Percentiles rank a stretch among this genome's conserved stretches.
phyloP scores from a whole-genome alignment of 192 early-diverging fungal species.

The Rhizoclosmatium sp. region DNA sequence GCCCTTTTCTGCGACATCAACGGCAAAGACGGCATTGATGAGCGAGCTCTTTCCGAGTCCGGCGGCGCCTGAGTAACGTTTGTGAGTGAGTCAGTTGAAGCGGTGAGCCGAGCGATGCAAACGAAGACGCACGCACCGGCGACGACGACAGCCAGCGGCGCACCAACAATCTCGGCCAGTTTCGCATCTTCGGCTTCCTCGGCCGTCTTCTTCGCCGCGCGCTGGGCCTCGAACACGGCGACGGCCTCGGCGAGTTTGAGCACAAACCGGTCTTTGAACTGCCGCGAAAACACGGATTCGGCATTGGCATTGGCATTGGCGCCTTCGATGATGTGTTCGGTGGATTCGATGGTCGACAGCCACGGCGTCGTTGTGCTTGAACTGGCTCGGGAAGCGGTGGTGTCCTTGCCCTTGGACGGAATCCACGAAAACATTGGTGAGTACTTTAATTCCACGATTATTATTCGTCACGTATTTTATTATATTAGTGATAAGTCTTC shows the following conservation, averaged over 20 bases:
- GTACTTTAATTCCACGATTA: too few relatives aligned
- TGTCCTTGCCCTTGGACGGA: too few relatives aligned
- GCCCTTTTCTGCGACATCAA: not conserved
- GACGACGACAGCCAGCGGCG: slow-evolving; percentile 17
- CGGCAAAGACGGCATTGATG: slow-evolving; percentile 16
- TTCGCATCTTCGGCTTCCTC: not conserved
- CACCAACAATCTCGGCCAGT: slow-evolving; percentile 10
- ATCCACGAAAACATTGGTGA: too few relatives aligned
- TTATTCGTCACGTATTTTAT: too few relatives aligned
- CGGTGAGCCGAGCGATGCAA: not conserved
- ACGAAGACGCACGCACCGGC: not conserved
- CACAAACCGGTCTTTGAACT: slow-evolving; percentile 8
- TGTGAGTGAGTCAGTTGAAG: not conserved
- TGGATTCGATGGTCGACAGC: not conserved
- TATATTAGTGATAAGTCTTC: too few relatives aligned
- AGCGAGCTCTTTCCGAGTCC: slow-evolving; percentile 32
- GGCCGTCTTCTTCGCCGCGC: not conserved
- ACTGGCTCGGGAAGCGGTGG: too few relatives aligned
- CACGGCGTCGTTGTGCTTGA: not conserved
- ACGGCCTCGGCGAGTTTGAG: slow-evolving; percentile 1
- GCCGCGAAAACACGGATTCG: slow-evolving; percentile 1
- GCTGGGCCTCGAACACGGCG: not conserved
- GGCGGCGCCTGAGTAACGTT: not conserved
- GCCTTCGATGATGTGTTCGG: slow-evolving; percentile 14
- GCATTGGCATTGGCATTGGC: not conserved